A percentile compares a stretch with the other conserved stretches of the same genome.
These are phyloP conservation scores for Erythrophleum ivorense DNA, from an alignment of 331 rosid species.

Conservation along the genomic window DNA sequence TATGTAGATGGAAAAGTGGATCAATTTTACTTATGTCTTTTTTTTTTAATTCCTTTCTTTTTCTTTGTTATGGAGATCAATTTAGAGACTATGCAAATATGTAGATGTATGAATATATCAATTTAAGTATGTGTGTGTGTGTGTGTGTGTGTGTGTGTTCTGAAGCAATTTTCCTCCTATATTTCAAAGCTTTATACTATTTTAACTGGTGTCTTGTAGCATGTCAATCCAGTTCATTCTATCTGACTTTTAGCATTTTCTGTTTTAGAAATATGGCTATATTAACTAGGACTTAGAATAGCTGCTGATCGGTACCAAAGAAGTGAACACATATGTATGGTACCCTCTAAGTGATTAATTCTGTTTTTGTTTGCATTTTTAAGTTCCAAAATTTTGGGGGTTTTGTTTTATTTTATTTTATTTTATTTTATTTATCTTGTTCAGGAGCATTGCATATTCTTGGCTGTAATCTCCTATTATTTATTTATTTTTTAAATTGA, in stretches of 20 bases:
- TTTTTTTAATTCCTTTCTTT: not conserved
- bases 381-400: not conserved
- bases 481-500: not conserved
- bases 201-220: not conserved
- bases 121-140: not conserved
- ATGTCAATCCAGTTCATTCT: not conserved
- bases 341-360: not conserved
- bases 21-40: not conserved
- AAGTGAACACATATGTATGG: constrained; percentile 5
- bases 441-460: constrained; percentile 14
- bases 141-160: constrained; percentile 20
- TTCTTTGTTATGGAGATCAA: not conserved
- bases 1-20: not conserved
- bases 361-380: not conserved
- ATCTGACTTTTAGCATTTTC: not conserved
- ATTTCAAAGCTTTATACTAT: not conserved
- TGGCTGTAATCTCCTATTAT: not conserved
- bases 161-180: constrained; percentile 2
- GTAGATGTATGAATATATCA: not conserved
- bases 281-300: not conserved
- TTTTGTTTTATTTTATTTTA: constrained; percentile 10
- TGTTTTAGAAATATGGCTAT: constrained; percentile 17
- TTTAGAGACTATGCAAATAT: not conserved
- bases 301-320: not conserved
- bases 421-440: constrained; percentile 18